Evolutionary conservation across 306 rosid species (phyloP).

Genomic region (Begonia fuchsioides): DNA sequence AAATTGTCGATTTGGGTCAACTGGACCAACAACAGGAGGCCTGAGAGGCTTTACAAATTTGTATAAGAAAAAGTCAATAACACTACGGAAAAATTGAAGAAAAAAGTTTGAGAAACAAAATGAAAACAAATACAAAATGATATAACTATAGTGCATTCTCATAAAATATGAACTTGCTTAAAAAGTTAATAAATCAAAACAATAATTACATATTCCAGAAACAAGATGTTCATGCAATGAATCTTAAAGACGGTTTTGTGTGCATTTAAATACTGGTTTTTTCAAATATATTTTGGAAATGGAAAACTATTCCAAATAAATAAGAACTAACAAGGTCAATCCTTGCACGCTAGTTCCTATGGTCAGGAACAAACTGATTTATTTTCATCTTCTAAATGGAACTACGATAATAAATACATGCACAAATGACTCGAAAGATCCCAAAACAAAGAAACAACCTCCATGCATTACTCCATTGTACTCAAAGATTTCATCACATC

Average conservation of each 20-base stretch:
- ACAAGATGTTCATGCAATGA: too few relatives aligned
- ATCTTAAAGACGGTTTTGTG: too few relatives aligned
- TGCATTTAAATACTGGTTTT: too few relatives aligned
- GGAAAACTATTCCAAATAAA: too few relatives aligned
- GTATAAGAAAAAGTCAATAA: too few relatives aligned
- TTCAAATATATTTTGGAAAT: too few relatives aligned
- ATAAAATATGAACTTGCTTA: too few relatives aligned
- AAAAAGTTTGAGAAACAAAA: not conserved
- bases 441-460: not conserved
- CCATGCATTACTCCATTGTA: not conserved
- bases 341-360: not conserved
- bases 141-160: too few relatives aligned
- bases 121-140: too few relatives aligned
- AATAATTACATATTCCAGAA: too few relatives aligned
- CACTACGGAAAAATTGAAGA: conserved; percentile 1
- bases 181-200: too few relatives aligned
- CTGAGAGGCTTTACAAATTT: conserved; percentile 42
- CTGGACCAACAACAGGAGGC: conserved; percentile 50
- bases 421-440: not conserved
- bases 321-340: not conserved
- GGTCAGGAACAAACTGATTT: not conserved
- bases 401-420: not conserved
- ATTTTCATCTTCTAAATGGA: too few relatives aligned
- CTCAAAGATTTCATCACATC: not conserved
- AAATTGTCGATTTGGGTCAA: conserved; percentile 61